phyloP scores from a whole-genome alignment of 2,329 filamentous ascomycete genomes.

The Colletotrichum endophyticum region DNA sequence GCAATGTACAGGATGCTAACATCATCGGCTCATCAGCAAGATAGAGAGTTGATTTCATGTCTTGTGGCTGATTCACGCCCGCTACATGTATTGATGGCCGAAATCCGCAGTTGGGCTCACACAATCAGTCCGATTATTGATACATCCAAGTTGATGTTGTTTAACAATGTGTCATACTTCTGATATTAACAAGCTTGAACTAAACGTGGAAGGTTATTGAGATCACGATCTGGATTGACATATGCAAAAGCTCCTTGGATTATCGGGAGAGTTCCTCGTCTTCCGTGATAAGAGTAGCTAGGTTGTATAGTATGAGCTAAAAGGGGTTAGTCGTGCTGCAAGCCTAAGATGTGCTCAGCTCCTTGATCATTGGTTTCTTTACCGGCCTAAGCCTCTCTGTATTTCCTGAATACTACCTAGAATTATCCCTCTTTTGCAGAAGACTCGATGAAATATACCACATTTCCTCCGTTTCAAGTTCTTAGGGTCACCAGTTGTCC shows the following conservation, averaged over 20 bases:
- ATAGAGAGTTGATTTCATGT: neutral
- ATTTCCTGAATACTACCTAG: too few species aligned
- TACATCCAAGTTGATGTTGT: neutral
- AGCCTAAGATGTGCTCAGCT: too few species aligned
- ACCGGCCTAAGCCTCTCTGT: too few species aligned
- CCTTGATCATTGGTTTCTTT: too few species aligned
- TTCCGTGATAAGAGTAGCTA: accelerated
- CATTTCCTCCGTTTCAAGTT: too few species aligned
- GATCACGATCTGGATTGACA: neutral
- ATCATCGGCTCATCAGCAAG: neutral
- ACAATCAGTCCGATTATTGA: neutral
- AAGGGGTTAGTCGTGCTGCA: too few species aligned
- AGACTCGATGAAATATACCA: too few species aligned
- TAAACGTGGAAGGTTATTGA: neutral
- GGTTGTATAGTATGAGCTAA: too few species aligned
- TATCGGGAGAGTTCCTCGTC: too few species aligned
- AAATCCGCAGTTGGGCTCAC: neutral
- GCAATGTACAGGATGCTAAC: neutral
- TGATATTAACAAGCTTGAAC: neutral
- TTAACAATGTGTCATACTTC: neutral
- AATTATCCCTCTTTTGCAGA: too few species aligned
- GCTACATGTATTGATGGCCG: neutral
- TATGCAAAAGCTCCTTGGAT: neutral
- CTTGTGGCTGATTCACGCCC: neutral
- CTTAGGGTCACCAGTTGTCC: too few species aligned